A percentile compares a stretch with the other conserved stretches of the same genome.
Evolutionary conservation across 805 yeast species (phyloP).

Genomic region (Zygoascus tannicola): DNA sequence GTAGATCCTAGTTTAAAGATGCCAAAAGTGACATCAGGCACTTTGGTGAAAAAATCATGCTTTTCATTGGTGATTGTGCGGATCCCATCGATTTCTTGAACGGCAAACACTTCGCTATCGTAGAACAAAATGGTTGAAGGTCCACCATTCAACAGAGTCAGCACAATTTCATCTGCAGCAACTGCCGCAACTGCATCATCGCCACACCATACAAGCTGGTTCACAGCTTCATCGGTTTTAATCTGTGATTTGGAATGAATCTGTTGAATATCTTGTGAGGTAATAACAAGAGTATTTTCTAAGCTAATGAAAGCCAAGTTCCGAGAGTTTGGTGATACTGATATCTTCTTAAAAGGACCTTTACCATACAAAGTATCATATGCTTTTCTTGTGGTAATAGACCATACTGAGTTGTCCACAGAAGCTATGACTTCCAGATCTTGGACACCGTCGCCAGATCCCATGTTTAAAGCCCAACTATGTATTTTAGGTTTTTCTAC

Average conservation of each 20-base stretch:
- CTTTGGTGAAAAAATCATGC: constrained; percentile 56
- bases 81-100: constrained; percentile 58
- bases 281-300: constrained; percentile 39
- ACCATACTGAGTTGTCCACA: constrained; percentile 16
- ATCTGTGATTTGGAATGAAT: constrained; percentile 38
- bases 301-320: constrained; percentile 43
- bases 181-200: constrained; percentile 66
- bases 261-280: constrained; percentile 38
- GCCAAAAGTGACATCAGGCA: constrained; percentile 45
- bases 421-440: constrained; percentile 25
- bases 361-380: constrained; percentile 35
- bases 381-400: constrained; percentile 24
- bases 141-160: constrained; percentile 53
- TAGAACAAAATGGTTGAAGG: constrained; percentile 26
- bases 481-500: constrained; percentile 12
- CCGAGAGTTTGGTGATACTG: constrained; percentile 46
- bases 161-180: constrained; percentile 49
- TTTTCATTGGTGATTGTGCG: constrained; percentile 50
- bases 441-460: constrained; percentile 20
- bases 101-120: constrained; percentile 32
- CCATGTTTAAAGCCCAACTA: constrained; percentile 27
- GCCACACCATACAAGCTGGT: constrained; percentile 70
- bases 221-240: constrained; percentile 29
- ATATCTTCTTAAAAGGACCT: constrained; percentile 39
- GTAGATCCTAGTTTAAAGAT: constrained; percentile 78